phyloP scores from a whole-genome alignment of 1,284 basidiomycete species.

The Sutorius eximius region DNA sequence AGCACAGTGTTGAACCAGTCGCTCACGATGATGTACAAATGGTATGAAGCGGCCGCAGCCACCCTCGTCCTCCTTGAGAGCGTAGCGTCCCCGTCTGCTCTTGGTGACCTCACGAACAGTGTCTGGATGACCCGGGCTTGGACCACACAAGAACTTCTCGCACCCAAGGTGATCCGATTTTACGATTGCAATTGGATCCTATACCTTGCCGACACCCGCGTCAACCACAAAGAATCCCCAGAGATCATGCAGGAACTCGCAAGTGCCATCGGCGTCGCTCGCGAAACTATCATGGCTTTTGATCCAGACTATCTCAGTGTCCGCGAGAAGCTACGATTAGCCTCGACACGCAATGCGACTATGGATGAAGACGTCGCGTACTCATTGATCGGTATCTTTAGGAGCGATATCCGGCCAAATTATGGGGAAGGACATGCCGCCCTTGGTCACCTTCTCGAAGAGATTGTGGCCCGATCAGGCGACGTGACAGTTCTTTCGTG shows the following conservation, averaged over 20 bases:
- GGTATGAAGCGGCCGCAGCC: slow-evolving; percentile 1
- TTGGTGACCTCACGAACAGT: slow-evolving; percentile 1
- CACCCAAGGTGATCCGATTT: slow-evolving; percentile 13
- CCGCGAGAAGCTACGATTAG: background rate
- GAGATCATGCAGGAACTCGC: slow-evolving; percentile 19
- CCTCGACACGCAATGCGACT: background rate
- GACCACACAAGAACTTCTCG: slow-evolving; percentile 20
- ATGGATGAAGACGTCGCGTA: background rate
- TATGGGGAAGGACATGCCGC: background rate
- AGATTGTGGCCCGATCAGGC: background rate
- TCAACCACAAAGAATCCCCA: slow-evolving; percentile 16
- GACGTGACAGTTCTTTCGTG: slow-evolving; percentile 1
- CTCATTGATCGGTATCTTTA: background rate
- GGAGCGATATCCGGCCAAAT: background rate
- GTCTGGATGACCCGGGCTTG: slow-evolving; percentile 20
- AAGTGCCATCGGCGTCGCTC: slow-evolving; percentile 4
- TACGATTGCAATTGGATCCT: slow-evolving; percentile 5
- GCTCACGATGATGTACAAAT: slow-evolving; percentile 6
- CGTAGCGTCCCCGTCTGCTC: background rate
- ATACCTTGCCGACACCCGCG: slow-evolving; percentile 6
- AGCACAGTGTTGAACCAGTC: slow-evolving; percentile 1
- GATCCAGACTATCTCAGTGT: background rate
- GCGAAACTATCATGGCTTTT: slow-evolving; percentile 7
- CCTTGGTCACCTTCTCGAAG: background rate
- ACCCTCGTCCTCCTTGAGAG: background rate